These are phyloP conservation scores for Lactarius quietus DNA, from an alignment of 768 basidiomycete species.

Conservation along the genomic window DNA sequence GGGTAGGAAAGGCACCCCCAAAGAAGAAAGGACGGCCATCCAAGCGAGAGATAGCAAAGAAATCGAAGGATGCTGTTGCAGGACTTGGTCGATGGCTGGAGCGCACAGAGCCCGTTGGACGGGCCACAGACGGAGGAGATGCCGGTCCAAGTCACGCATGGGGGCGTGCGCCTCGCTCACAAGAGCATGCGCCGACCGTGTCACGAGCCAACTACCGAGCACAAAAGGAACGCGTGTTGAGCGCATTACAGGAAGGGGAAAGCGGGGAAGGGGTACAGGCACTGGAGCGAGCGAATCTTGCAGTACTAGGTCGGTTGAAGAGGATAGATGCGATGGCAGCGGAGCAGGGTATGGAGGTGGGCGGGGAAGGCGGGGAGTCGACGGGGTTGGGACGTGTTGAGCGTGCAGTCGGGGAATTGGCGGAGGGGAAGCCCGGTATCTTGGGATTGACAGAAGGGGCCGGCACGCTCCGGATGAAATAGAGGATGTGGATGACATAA, in stretches of 20 bases:
- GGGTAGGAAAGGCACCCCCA: constrained; percentile 10
- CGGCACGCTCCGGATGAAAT: constrained; percentile 13
- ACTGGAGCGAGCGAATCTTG: constrained; percentile 45
- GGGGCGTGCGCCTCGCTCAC: constrained; percentile 29
- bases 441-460: constrained; percentile 48
- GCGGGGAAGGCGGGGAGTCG: constrained; percentile 41
- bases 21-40: constrained; percentile 28
- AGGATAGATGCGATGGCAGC: constrained; percentile 48
- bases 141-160: constrained; percentile 7
- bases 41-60: constrained; percentile 23
- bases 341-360: constrained; percentile 39
- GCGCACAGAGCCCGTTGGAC: constrained; percentile 13
- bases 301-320: constrained; percentile 51
- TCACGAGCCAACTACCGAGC: constrained; percentile 42
- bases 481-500: neutral
- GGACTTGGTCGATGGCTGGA: constrained; percentile 69
- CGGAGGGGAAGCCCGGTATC: constrained; percentile 37
- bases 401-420: constrained; percentile 40
- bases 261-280: constrained; percentile 28
- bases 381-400: constrained; percentile 48
- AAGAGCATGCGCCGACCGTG: constrained; percentile 32
- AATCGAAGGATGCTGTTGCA: constrained; percentile 30
- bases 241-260: constrained; percentile 30
- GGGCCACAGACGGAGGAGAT: neutral
- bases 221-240: constrained; percentile 42